Evolutionary conservation across 331 rosid species (phyloP).

Genomic region (Pyrus hybrid): DNA sequence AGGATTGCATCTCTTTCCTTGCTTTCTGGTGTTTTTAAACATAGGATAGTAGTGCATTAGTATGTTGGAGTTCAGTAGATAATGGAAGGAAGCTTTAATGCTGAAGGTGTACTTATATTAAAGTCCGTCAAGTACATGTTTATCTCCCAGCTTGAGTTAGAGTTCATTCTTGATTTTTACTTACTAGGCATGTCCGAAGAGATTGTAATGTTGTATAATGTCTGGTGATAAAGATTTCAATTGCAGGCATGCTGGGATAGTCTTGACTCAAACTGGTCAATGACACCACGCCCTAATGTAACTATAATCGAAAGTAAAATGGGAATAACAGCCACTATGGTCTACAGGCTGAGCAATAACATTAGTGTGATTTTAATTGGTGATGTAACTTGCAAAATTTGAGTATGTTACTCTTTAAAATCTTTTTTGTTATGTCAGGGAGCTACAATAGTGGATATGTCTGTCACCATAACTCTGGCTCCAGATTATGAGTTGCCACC

Average conservation of each 20-base stretch:
- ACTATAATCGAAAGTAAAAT: not conserved
- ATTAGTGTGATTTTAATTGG: not conserved
- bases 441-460: constrained; percentile 84
- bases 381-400: not conserved
- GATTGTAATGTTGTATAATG: not conserved
- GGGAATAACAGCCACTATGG: not conserved
- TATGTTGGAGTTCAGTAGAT: not conserved
- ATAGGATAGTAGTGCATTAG: not conserved
- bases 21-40: not conserved
- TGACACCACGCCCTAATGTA: too few relatives aligned
- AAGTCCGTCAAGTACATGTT: not conserved
- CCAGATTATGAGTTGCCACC: constrained; percentile 84
- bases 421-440: constrained; percentile 36
- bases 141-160: not conserved
- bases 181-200: not conserved
- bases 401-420: not conserved
- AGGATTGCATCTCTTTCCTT: not conserved
- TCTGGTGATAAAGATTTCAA: not conserved
- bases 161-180: not conserved
- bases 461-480: constrained; percentile 60
- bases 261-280: not conserved
- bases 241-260: not conserved
- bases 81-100: not conserved
- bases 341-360: not conserved
- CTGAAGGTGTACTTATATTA: not conserved